Percentiles rank a stretch among this genome's conserved stretches.
Evolutionary conservation across 495 filamentous ascomycete species (phyloP).

Genomic region (Penicillium canescens): DNA sequence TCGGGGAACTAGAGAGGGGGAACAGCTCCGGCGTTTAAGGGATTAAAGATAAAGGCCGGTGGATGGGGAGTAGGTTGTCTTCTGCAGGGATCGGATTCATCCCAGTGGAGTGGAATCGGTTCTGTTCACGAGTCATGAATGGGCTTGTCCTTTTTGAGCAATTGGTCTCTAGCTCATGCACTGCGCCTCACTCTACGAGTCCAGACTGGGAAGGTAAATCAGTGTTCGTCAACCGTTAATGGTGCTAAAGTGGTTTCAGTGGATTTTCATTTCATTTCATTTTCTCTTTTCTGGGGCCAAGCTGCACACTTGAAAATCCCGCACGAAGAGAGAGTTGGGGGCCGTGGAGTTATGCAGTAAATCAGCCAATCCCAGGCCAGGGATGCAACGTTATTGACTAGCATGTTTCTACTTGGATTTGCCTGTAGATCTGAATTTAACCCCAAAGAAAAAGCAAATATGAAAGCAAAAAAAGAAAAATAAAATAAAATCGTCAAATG

Average conservation of each 20-base stretch:
- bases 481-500: not conserved
- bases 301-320: not conserved
- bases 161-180: not conserved
- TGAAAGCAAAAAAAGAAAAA: not conserved
- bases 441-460: not conserved
- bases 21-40: too few relatives aligned
- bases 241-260: too few relatives aligned
- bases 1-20: too few relatives aligned
- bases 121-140: conserved; percentile 1
- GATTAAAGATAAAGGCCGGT: not conserved
- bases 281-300: too few relatives aligned
- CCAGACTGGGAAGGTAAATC: not conserved
- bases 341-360: conserved; percentile 5
- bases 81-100: conserved; percentile 3
- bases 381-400: not conserved
- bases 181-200: not conserved
- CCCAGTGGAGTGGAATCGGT: not conserved
- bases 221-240: not conserved
- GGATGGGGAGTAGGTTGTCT: not conserved
- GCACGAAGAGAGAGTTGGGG: conserved; percentile 6
- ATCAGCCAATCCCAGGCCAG: not conserved
- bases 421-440: conserved; percentile 5
- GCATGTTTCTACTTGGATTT: not conserved
- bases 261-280: too few relatives aligned
- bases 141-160: not conserved